Evolutionary conservation across 140 eudicot species (phyloP), one percentile per base, ranked within the genome.

Genomic region (Bidens hawaiensis): DNA sequence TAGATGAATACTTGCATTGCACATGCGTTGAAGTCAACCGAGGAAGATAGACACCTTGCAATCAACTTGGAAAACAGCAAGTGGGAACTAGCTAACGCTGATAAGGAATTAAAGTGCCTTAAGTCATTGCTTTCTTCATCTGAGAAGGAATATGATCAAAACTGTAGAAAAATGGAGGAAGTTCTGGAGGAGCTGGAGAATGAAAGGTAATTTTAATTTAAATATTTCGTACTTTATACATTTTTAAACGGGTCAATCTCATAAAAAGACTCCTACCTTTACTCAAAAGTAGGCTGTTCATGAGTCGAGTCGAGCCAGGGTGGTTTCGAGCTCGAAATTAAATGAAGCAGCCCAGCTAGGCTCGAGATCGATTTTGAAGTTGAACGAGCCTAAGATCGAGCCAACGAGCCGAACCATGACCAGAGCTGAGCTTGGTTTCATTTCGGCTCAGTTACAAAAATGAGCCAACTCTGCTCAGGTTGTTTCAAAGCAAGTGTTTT

Each of bases 91-190:
- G 76, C 77, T 6, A 91, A 91, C 60, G 93, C 91, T 26, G 98
- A 91, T 30, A 91, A 91, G 77, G 98, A 87, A 69, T 64, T 87
- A 40, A 91, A 85, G 78, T 87, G 94, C 79, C 80, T 84, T 64
- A 91, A 77, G 71, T 91, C 98, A 38, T 72, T 82, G 47, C 74
- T 85, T 54, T 73, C 82, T 65, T 82, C 90, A 5, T 87, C 96
- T 13, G 98, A 91, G 76, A 91, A 84, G 75, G 98, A 91, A 72
- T 38, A 82, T 23, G 98, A 91, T 67, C 98, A 84, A 62, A 75
- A 80, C 51, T 83, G 68, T 33, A 47, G 91, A 11, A 91, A 82
- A 77, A 54, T 57, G 23, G 95, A 83, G 30, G 98, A 91, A 76
- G 62, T 75, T 66, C 85, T 78, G 41, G 79, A 60, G 72, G 95